phyloP scores from a whole-genome alignment of 352 stramenopile genomes.

The Halophytophthora polymorphica region DNA sequence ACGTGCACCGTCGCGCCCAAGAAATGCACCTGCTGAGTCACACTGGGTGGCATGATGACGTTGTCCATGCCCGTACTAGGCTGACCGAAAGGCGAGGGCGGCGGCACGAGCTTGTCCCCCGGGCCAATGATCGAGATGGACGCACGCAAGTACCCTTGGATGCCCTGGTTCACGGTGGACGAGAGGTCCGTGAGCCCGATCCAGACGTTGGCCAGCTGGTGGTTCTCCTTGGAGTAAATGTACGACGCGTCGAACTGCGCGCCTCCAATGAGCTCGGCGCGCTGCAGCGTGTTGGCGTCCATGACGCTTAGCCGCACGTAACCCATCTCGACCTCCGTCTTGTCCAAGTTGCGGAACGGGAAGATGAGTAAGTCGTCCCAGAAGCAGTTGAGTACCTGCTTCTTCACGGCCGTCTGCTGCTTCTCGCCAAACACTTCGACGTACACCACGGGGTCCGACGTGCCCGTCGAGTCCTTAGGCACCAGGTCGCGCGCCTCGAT shows the following conservation, averaged over 20 bases:
- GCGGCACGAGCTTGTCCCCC: constrained; percentile 75
- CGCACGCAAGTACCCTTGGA: constrained; percentile 89
- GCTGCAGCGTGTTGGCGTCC: constrained; percentile 83
- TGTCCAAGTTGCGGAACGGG: constrained; percentile 69
- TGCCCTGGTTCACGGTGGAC: constrained; percentile 76
- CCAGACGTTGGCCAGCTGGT: constrained; percentile 90
- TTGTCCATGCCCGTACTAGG: constrained; percentile 47
- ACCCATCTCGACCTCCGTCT: constrained; percentile 81
- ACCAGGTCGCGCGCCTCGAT: constrained; percentile 89
- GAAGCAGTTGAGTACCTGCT: constrained; percentile 85
- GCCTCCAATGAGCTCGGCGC: constrained; percentile 87
- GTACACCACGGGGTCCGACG: constrained; percentile 90
- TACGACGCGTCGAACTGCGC: constrained; percentile 87
- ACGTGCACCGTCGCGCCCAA: constrained; percentile 62
- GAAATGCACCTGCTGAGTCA: constrained; percentile 76
- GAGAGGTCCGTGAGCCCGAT: constrained; percentile 86
- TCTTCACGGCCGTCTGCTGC: constrained; percentile 80
- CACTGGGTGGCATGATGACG: constrained; percentile 76
- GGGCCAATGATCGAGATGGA: constrained; percentile 88
- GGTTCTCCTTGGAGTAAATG: constrained; percentile 83
- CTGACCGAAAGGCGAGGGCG: constrained; percentile 57
- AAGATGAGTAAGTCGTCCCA: constrained; percentile 86
- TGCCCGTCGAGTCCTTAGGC: constrained; percentile 84
- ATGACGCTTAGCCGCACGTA: constrained; percentile 80
- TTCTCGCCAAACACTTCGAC: constrained; percentile 85